Evolutionary conservation across 257 asterid species (phyloP).

Genomic region (Jaltomata sinuosa): DNA sequence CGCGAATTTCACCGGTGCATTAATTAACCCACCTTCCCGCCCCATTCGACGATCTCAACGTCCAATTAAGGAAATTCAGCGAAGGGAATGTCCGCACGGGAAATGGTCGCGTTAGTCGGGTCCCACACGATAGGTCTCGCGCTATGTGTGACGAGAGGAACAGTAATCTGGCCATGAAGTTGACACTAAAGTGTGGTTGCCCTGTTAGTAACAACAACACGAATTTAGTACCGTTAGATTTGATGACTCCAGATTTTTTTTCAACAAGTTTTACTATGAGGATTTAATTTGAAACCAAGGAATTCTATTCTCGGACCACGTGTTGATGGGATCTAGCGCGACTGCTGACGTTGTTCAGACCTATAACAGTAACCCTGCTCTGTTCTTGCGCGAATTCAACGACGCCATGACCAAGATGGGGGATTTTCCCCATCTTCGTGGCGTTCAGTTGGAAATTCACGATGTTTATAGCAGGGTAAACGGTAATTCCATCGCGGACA

Average conservation of each 20-base stretch:
- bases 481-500: not conserved
- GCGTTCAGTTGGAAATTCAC: not conserved
- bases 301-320: conserved; percentile 3
- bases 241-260: not conserved
- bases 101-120: conserved; percentile 4
- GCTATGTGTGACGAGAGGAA: not conserved
- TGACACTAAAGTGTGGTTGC: not conserved
- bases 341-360: not conserved
- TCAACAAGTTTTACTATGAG: not conserved
- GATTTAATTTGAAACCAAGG: not conserved
- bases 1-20: not conserved
- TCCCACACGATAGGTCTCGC: not conserved
- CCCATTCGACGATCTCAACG: not conserved
- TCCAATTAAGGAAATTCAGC: not conserved
- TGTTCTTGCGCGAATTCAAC: not conserved
- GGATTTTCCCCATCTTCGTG: not conserved
- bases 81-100: not conserved
- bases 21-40: not conserved
- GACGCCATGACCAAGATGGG: conserved; percentile 6
- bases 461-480: conserved; percentile 1
- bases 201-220: not conserved
- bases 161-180: not conserved
- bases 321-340: not conserved
- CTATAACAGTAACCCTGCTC: not conserved
- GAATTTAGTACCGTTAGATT: not conserved